Conservation (phyloP, 257 asterid genomes). For the Jacaranda copaia region DNA sequence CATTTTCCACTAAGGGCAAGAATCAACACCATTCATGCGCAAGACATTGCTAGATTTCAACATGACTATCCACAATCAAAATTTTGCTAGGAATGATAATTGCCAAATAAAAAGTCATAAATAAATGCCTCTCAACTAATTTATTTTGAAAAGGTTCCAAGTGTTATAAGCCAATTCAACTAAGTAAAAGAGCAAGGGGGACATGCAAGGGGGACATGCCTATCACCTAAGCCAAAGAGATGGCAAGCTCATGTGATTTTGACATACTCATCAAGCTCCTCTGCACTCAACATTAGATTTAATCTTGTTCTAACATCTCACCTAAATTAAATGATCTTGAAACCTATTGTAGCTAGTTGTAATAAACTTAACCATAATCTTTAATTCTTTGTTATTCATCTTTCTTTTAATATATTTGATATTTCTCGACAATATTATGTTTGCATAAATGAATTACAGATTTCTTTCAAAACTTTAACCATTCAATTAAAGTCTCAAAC, state of each 20-base stretch:
- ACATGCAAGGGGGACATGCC: background rate
- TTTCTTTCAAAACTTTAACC: background rate
- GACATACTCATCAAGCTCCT: conserved; percentile 16
- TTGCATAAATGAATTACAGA: background rate
- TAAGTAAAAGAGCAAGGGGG: background rate
- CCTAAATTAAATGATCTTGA: background rate
- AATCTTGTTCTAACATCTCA: conserved; percentile 25
- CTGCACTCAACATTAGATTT: background rate
- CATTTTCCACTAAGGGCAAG: conserved; percentile 21
- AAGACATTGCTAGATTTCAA: conserved; percentile 6
- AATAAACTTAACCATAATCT: background rate
- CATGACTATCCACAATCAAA: conserved; percentile 2
- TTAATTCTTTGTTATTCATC: conserved; percentile 1
- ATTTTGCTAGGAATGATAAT: background rate
- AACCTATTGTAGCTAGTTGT: conserved; percentile 2
- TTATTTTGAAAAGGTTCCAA: conserved; percentile 13
- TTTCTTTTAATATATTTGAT: background rate
- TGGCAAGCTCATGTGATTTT: conserved; percentile 11
- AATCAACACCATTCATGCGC: conserved; percentile 18
- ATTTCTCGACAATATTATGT: conserved; percentile 1
- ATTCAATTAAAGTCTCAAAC: conserved; percentile 17
- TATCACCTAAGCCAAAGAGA: conserved; percentile 4
- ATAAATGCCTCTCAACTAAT: conserved; percentile 16
- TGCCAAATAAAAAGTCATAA: background rate
- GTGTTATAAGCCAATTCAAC: background rate